Percentiles rank a stretch among this genome's conserved stretches.
Conservation (phyloP, 108 stramenopile genomes). For the Pseudonitzschia multistriata region DNA sequence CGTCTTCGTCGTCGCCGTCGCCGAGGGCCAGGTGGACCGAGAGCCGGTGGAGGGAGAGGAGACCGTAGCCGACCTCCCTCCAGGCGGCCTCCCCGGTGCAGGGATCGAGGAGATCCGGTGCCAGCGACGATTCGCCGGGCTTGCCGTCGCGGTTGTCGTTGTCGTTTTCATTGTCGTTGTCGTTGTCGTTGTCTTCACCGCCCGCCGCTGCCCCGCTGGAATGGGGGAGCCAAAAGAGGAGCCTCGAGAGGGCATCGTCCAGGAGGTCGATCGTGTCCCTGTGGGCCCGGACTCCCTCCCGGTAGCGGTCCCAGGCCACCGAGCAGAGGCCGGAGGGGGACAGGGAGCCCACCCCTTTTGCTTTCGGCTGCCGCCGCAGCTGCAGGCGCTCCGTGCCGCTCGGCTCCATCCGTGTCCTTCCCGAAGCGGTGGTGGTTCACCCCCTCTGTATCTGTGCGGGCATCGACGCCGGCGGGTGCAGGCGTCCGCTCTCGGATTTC, state of each 20-base stretch:
- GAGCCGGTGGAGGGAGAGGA: constrained; percentile 41
- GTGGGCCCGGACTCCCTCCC: constrained; percentile 11
- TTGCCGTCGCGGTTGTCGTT: neutral
- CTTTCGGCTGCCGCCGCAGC: too few relatives aligned
- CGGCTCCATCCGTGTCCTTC: too few relatives aligned
- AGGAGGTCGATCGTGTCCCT: constrained; percentile 12
- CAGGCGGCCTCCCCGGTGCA: constrained; percentile 4
- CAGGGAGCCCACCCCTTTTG: too few relatives aligned
- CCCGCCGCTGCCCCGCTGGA: neutral
- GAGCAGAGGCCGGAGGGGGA: neutral
- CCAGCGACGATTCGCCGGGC: constrained; percentile 2
- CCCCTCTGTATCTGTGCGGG: too few relatives aligned
- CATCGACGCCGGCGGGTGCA: too few relatives aligned
- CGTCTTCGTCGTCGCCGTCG: neutral
- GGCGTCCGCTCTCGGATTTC: too few relatives aligned
- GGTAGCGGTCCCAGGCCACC: constrained; percentile 8
- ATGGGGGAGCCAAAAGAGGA: constrained; percentile 42
- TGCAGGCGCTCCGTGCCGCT: too few relatives aligned
- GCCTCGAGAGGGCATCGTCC: constrained; percentile 23
- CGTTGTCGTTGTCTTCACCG: neutral
- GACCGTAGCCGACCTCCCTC: constrained; percentile 44
- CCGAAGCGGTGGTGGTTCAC: too few relatives aligned
- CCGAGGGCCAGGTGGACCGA: constrained; percentile 26
- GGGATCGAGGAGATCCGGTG: too few relatives aligned
- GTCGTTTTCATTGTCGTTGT: neutral